A percentile compares a stretch with the other conserved stretches of the same genome.
Conservation (phyloP, 2,329 filamentous ascomycete genomes). For the Botrytis elliptica region DNA sequence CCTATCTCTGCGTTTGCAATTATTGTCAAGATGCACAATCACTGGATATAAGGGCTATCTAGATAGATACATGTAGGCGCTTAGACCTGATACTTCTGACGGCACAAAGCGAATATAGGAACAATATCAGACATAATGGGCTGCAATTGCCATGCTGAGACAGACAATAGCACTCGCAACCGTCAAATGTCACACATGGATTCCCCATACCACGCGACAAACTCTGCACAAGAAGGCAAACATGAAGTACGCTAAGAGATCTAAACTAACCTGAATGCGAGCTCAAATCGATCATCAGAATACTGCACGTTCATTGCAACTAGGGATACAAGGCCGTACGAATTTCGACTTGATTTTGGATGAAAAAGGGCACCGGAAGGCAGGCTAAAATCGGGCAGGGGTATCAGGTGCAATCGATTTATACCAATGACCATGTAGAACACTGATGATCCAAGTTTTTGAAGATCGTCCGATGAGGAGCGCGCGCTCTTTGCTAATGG, state of each 20-base stretch:
- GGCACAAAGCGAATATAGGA: not conserved
- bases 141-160: not conserved
- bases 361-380: conserved; percentile 45
- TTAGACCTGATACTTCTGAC: not conserved
- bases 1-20: not conserved
- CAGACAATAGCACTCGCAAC: conserved; percentile 4
- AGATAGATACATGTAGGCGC: not conserved
- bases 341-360: conserved; percentile 48
- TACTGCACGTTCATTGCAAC: conserved; percentile 58
- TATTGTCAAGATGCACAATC: not conserved
- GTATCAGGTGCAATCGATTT: conserved; percentile 67
- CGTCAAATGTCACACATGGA: not conserved
- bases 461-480: conserved; percentile 64
- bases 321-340: conserved; percentile 63
- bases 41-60: not conserved
- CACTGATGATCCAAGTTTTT: conserved; percentile 62
- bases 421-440: conserved; percentile 69
- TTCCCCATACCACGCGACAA: not conserved
- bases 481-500: conserved; percentile 51
- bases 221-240: not conserved
- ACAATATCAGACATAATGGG: too few relatives aligned
- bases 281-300: conserved; percentile 63
- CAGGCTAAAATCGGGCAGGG: conserved; percentile 57
- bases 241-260: not conserved
- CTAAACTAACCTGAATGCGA: conserved; percentile 52